A percentile compares a stretch with the other conserved stretches of the same genome.
phyloP scores from a whole-genome alignment of 805 yeast genomes.

The Ogataea methylovora region DNA sequence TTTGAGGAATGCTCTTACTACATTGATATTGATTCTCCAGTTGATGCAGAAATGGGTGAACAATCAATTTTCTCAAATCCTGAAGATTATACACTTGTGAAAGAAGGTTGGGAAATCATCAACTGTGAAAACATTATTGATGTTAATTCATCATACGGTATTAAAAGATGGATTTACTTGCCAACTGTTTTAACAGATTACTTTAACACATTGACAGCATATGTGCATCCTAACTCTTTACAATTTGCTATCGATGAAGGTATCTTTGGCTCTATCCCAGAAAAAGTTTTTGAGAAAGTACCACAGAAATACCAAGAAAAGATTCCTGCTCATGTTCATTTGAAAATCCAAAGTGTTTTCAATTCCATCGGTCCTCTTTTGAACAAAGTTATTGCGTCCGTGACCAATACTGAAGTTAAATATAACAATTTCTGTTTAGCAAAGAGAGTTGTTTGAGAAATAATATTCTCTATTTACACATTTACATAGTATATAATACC shows the following conservation, averaged over 20 bases:
- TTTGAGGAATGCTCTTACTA: slow-evolving; percentile 57
- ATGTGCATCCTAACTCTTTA: too few species aligned
- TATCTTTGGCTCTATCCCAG: too few species aligned
- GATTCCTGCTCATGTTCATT: not conserved
- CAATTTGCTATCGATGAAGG: too few species aligned
- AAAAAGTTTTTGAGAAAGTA: slow-evolving; percentile 9
- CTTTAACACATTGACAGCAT: too few species aligned
- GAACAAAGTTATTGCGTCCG: too few species aligned
- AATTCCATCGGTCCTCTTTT: too few species aligned
- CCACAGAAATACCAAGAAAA: not conserved
- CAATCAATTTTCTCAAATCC: slow-evolving; percentile 15
- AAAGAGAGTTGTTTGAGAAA: too few species aligned
- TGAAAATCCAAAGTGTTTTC: too few species aligned
- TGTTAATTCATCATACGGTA: slow-evolving; percentile 42
- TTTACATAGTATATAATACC: too few species aligned
- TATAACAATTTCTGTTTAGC: slow-evolving; percentile 17
- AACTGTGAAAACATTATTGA: slow-evolving; percentile 45
- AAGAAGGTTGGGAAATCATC: slow-evolving; percentile 39
- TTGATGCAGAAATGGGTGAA: slow-evolving; percentile 39
- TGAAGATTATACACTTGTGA: slow-evolving; percentile 10
- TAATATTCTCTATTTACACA: too few species aligned
- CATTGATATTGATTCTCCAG: slow-evolving; percentile 52
- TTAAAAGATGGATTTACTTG: slow-evolving; percentile 48
- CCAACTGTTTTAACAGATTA: too few species aligned
- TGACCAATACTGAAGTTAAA: slow-evolving; percentile 9